Percentiles rank a stretch among this genome's conserved stretches.
These are phyloP conservation scores for Suillus tomentosus DNA, from an alignment of 768 basidiomycete species.

Conservation along the genomic window DNA sequence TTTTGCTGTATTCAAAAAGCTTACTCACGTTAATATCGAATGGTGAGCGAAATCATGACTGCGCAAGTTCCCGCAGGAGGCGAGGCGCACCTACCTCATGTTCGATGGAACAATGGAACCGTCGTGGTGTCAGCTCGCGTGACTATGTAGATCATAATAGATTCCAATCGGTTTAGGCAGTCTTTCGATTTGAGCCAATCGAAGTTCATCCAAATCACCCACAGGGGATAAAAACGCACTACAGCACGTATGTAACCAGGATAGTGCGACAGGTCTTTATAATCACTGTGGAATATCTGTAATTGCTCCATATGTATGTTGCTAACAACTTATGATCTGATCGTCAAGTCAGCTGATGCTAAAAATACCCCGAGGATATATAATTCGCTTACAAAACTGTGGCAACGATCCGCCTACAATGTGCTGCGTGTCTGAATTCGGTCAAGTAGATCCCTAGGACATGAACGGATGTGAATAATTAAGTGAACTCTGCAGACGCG, in stretches of 20 bases:
- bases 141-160: background rate
- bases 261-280: too few species aligned
- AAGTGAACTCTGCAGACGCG: background rate
- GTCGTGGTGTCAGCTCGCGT: background rate
- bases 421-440: constrained; percentile 74
- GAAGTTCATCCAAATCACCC: background rate
- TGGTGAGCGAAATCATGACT: background rate
- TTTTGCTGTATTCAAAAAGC: background rate
- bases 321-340: background rate
- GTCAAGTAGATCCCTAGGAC: constrained; percentile 77
- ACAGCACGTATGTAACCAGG: background rate
- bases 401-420: constrained; percentile 72
- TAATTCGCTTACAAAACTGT: constrained; percentile 65
- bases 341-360: background rate
- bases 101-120: background rate
- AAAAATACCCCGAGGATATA: background rate
- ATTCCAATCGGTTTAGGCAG: background rate
- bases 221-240: background rate
- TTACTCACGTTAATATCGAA: background rate
- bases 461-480: background rate
- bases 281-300: background rate
- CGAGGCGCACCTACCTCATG: background rate
- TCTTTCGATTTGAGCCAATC: background rate
- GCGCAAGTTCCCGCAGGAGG: background rate
- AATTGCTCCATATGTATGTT: background rate